A percentile compares a stretch with the other conserved stretches of the same genome.
Conservation (phyloP, 2,329 filamentous ascomycete species). For the Pseudomassariella vexata region DNA sequence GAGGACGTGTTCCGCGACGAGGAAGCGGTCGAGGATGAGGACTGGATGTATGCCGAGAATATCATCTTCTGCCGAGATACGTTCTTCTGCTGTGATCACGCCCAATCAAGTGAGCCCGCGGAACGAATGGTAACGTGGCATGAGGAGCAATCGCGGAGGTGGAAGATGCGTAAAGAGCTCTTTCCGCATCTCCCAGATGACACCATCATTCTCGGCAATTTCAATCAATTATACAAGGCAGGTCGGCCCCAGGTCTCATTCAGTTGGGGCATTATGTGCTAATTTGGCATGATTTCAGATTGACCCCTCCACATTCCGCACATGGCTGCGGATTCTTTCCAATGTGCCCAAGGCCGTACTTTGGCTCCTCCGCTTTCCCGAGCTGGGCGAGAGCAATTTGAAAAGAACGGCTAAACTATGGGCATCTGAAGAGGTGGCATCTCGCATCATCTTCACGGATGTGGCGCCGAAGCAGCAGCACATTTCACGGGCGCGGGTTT, state of each 20-base stretch:
- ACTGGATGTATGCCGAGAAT: conserved; percentile 96
- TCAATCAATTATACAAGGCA: conserved; percentile 98
- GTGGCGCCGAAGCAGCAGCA: conserved; percentile 93
- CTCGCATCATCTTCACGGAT: conserved; percentile 88
- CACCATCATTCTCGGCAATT: conserved; percentile 89
- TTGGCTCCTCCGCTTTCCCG: conserved; percentile 95
- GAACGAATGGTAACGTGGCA: conserved; percentile 71
- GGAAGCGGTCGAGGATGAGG: conserved; percentile 61
- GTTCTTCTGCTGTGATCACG: conserved; percentile 97
- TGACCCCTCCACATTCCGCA: conserved; percentile 91
- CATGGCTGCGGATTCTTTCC: conserved; percentile 87
- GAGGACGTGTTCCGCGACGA: conserved; percentile 64
- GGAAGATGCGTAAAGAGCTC: conserved; percentile 88
- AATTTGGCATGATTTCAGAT: too few relatives aligned
- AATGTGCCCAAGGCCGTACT: conserved; percentile 81
- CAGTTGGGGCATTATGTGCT: too few relatives aligned
- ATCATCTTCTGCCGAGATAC: conserved; percentile 91
- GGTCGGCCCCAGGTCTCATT: too few relatives aligned
- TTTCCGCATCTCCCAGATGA: conserved; percentile 81
- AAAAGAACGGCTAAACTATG: conserved; percentile 73
- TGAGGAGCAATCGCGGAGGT: conserved; percentile 73
- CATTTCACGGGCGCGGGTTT: conserved; percentile 84
- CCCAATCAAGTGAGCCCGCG: conserved; percentile 74
- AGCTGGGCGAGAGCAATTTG: conserved; percentile 83
- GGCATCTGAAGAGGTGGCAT: conserved; percentile 81